A percentile compares a stretch with the other conserved stretches of the same genome.
Evolutionary conservation across 169 alveolate genomes (phyloP).

Genomic region (Condylostoma magnum): DNA sequence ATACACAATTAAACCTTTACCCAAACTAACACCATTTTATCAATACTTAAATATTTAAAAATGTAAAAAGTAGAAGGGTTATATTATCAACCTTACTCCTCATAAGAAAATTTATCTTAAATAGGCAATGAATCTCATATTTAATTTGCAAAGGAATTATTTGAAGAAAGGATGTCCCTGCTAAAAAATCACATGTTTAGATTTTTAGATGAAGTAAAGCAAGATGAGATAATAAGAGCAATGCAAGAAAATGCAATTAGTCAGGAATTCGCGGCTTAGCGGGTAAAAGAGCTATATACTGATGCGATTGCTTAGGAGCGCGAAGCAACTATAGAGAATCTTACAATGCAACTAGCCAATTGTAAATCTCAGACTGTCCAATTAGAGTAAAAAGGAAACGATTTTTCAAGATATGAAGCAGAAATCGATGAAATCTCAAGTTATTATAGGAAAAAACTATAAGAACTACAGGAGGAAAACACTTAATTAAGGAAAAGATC

Average conservation of each 20-base stretch:
- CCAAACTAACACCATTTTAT: too few species aligned
- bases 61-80: too few species aligned
- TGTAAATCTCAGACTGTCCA: not conserved
- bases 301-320: conserved; percentile 2
- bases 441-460: too few species aligned
- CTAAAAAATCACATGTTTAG: not conserved
- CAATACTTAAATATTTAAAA: too few species aligned
- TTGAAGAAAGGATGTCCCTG: conserved; percentile 5
- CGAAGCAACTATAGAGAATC: conserved; percentile 20
- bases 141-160: not conserved
- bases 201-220: conserved; percentile 3
- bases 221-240: conserved; percentile 19
- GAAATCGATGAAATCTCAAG: not conserved
- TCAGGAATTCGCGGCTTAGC: conserved; percentile 19
- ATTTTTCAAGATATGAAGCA: not conserved
- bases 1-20: too few species aligned
- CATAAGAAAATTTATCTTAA: too few species aligned
- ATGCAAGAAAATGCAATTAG: conserved; percentile 15
- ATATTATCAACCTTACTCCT: too few species aligned
- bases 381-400: not conserved
- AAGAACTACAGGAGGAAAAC: not conserved
- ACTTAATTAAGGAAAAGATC: not conserved
- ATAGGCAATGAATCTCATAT: not conserved
- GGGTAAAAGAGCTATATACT: conserved; percentile 19
- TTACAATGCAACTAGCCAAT: not conserved